A percentile compares a stretch with the other conserved stretches of the same genome.
Evolutionary conservation across 2,329 filamentous ascomycete species (phyloP).

Genomic region (Exophiala xenobiotica): DNA sequence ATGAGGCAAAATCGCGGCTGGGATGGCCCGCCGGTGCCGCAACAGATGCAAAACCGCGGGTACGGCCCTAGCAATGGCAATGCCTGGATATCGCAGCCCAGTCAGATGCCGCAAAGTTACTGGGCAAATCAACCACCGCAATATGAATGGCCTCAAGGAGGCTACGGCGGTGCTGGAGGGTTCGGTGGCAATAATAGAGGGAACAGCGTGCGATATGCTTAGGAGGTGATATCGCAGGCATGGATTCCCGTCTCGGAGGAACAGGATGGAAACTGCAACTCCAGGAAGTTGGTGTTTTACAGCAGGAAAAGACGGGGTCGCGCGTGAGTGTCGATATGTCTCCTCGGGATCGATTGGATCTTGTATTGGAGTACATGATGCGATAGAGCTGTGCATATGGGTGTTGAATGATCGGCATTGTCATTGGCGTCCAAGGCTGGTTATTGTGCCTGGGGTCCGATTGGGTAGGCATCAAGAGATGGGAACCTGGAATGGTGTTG

Average conservation of each 20-base stretch:
- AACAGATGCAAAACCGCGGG: slow-evolving; percentile 27
- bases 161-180: too few species aligned
- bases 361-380: too few species aligned
- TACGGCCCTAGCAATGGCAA: slow-evolving; percentile 22
- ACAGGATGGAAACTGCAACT: background rate
- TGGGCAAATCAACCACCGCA: slow-evolving; percentile 6
- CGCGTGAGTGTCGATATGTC: too few species aligned
- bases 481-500: too few species aligned
- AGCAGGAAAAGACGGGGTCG: too few species aligned
- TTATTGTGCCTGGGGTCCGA: too few species aligned
- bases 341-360: too few species aligned
- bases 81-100: slow-evolving; percentile 3
- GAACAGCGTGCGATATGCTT: slow-evolving; percentile 27
- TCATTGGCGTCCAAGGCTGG: background rate
- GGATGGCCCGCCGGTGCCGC: slow-evolving; percentile 28
- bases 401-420: too few species aligned
- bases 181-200: background rate
- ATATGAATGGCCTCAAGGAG: slow-evolving; percentile 20
- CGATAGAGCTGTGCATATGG: background rate
- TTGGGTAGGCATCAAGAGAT: background rate
- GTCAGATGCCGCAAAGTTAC: background rate
- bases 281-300: too few species aligned
- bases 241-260: background rate
- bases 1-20: slow-evolving; percentile 16
- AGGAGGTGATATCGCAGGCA: background rate